A percentile compares a stretch with the other conserved stretches of the same genome.
Evolutionary conservation across 257 asterid species (phyloP).

Genomic region (Fraxinus americana): DNA sequence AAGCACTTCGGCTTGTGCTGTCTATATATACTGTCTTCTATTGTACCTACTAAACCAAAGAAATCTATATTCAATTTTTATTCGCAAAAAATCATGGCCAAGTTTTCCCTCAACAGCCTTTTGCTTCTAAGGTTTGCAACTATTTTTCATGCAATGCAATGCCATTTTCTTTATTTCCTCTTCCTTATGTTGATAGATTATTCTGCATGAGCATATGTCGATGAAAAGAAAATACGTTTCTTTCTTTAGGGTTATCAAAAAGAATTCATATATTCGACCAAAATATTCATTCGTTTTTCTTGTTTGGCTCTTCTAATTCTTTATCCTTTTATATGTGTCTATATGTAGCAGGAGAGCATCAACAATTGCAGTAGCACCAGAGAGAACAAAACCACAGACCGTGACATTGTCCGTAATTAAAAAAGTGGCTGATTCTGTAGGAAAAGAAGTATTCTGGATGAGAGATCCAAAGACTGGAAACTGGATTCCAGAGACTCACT

Average conservation of each 20-base stretch:
- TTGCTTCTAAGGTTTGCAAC: slow-evolving; percentile 27
- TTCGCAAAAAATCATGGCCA: slow-evolving; percentile 19
- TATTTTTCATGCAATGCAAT: background rate
- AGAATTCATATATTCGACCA: background rate
- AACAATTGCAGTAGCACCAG: background rate
- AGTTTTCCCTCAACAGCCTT: slow-evolving; percentile 23
- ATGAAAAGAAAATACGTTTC: no score
- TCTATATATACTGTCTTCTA: no score
- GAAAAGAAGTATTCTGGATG: slow-evolving; percentile 45
- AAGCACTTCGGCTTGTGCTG: no score
- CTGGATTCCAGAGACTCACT: slow-evolving; percentile 50
- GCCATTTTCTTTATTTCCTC: background rate
- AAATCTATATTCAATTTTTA: no score
- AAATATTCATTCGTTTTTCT: no score
- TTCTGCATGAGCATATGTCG: background rate
- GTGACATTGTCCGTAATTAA: background rate
- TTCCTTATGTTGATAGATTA: background rate
- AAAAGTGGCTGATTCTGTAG: slow-evolving; percentile 8
- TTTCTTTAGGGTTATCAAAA: no score
- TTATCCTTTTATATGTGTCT: background rate
- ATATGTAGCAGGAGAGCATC: slow-evolving; percentile 30
- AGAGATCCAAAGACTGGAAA: slow-evolving; percentile 54
- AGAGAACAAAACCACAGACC: slow-evolving; percentile 9
- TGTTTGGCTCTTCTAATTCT: no score
- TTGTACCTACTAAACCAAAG: no score